Base-by-base conservation (phyloP, 1,284 basidiomycete species). In the Apiotrichum akiyoshidainum region DNA sequence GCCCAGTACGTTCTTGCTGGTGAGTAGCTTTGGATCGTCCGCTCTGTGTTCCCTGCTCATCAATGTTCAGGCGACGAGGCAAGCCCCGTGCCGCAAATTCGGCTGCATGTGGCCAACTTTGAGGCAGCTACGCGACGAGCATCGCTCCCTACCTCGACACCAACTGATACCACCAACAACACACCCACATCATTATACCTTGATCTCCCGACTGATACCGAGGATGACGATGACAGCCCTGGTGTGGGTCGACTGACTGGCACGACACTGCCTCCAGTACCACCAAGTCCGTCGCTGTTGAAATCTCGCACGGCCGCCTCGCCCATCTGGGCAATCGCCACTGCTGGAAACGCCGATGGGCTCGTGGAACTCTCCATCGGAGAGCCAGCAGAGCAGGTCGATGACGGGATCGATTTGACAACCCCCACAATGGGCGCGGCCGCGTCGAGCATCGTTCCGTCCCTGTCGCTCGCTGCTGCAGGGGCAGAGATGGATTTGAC, bases 1-100 rank as follows among this genome's bases (percentile, higher is more conserved):
- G 78, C 76, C 16, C 71, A 78, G 54, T 79, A 79, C 52, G 72
- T 76, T 7, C 56, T 79, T 2, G 68, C 67, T 14, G 76, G 78
- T 76, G 52, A 68, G 71, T 70, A 5, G 13, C 16, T 19, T 11
- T 22, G 12, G 9, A 17, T 17, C 10, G 10, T 33, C 8, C 14
- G 5, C 14, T 19, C 13, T 14, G n/a, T 37, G 44, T 55, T 63
- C n/a, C 26, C 26, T 16, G 45, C 60, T 65, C 50, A 58, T 46
- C 0, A 5, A 5, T 13, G 17, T 58, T 31, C 26, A 76, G 77
- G 75, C n/a, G 70, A 73, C 39, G 58, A 72, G 5, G 59, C 59
- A 5, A 62, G 69, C 35, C 76, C 75, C 1, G 66, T 73, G 5
- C 78, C 78, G 0, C 75, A 78, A 54, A 65, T 79, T 19, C 67